Percentiles rank a stretch among this genome's conserved stretches.
Evolutionary conservation across 139 green algal species (phyloP).

Genomic region (Astrephomene gubernaculifera): DNA sequence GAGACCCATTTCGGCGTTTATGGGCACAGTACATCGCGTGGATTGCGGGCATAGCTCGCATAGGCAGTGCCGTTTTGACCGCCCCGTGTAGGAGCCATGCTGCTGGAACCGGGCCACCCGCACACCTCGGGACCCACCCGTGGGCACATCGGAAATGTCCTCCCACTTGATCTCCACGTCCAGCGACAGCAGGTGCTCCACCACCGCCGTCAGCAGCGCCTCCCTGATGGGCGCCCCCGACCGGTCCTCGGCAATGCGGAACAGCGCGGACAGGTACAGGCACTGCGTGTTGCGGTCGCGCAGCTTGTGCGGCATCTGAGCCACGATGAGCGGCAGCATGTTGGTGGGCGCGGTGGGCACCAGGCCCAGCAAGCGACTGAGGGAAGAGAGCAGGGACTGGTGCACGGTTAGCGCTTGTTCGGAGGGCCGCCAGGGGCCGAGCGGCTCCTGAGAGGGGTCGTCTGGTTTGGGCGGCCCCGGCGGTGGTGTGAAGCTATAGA

Average conservation of each 20-base stretch:
- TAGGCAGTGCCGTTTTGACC: too few relatives aligned
- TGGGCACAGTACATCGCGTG: too few relatives aligned
- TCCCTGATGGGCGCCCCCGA: constrained; percentile 69
- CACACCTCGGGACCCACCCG: constrained; percentile 41
- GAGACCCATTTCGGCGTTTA: too few relatives aligned
- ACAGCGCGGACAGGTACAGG: constrained; percentile 77
- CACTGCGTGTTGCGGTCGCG: constrained; percentile 76
- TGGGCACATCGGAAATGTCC: constrained; percentile 84
- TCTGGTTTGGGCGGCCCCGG: constrained; percentile 33
- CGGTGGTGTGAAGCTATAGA: constrained; percentile 69
- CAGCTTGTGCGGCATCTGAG: constrained; percentile 78
- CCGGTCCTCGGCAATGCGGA: constrained; percentile 68
- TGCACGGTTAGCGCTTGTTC: constrained; percentile 59
- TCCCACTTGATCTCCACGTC: constrained; percentile 93
- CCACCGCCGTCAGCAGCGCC: constrained; percentile 70
- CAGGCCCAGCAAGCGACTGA: constrained; percentile 72
- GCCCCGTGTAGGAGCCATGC: too few relatives aligned
- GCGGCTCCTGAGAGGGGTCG: constrained; percentile 15
- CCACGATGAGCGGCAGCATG: constrained; percentile 69
- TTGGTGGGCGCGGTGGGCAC: constrained; percentile 74
- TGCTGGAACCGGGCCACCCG: too few relatives aligned
- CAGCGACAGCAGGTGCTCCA: constrained; percentile 81
- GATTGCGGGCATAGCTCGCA: too few relatives aligned
- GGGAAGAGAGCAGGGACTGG: constrained; percentile 55
- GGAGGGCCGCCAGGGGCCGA: constrained; percentile 59